Conservation (phyloP, 257 asterid species). For the Thymus quinquecostatus region DNA sequence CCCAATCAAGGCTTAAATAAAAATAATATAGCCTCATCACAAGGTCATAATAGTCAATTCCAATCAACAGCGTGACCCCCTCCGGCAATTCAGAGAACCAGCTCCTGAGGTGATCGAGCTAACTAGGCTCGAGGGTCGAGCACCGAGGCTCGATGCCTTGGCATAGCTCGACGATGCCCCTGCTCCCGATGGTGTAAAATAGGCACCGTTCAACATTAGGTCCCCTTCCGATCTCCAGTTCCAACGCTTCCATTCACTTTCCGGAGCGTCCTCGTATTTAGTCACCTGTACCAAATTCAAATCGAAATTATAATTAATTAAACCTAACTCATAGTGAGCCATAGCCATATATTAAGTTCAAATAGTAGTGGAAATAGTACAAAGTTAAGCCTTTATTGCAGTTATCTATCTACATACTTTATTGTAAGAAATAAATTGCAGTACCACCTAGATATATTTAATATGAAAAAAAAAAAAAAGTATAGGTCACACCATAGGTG, state of each 20-base stretch:
- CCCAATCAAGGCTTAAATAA: constrained; percentile 32
- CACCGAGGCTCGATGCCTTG: constrained; percentile 60
- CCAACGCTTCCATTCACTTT: constrained; percentile 71
- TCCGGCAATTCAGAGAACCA: constrained; percentile 50
- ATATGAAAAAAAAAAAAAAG: not conserved
- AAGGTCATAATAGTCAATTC: constrained; percentile 27
- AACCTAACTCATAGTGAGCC: not conserved
- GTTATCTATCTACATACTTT: not conserved
- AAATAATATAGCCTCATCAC: constrained; percentile 23
- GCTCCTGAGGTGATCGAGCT: constrained; percentile 49
- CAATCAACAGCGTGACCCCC: constrained; percentile 45
- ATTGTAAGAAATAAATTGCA: not conserved
- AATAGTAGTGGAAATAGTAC: not conserved
- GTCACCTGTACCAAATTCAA: constrained; percentile 58
- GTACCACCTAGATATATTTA: not conserved
- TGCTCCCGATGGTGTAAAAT: constrained; percentile 63
- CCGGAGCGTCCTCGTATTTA: constrained; percentile 70
- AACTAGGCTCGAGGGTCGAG: constrained; percentile 48
- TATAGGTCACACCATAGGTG: not conserved
- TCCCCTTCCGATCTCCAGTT: constrained; percentile 91
- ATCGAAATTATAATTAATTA: not conserved
- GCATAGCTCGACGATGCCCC: constrained; percentile 63
- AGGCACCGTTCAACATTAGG: constrained; percentile 83
- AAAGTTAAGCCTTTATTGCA: not conserved
- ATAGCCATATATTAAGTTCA: not conserved